phyloP scores from a whole-genome alignment of 306 rosid species.

The Pachyrhizus erosus region DNA sequence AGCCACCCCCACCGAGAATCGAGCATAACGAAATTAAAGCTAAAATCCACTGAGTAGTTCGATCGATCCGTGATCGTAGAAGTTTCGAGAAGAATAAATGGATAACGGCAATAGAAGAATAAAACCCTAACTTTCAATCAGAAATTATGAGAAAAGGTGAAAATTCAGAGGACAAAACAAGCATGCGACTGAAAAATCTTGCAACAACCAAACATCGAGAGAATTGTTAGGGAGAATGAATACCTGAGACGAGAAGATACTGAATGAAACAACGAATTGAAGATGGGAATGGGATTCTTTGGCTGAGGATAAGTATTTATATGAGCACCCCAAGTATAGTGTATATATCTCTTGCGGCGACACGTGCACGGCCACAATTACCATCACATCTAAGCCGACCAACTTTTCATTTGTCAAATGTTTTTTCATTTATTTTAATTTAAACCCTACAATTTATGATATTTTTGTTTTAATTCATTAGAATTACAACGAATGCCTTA shows the following conservation, averaged over 20 bases:
- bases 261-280: neutral
- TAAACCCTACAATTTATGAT: too few species aligned
- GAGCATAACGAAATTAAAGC: neutral
- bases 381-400: neutral
- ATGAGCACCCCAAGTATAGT: neutral
- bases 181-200: neutral
- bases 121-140: neutral
- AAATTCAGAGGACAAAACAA: neutral
- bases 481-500: too few species aligned
- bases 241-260: slow-evolving; percentile 34
- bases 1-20: neutral
- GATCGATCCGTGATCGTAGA: neutral
- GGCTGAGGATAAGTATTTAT: too few species aligned
- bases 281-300: neutral
- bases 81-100: neutral
- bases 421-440: too few species aligned
- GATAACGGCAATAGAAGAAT: neutral
- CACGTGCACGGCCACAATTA: slow-evolving; percentile 5
- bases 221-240: neutral
- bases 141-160: neutral
- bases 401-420: neutral
- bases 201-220: neutral
- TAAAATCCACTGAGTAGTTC: neutral
- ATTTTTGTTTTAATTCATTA: too few species aligned
- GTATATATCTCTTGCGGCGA: neutral